Evolutionary conservation across 345 rosid genomes (phyloP).

Genomic region (Erucastrum elatum): DNA sequence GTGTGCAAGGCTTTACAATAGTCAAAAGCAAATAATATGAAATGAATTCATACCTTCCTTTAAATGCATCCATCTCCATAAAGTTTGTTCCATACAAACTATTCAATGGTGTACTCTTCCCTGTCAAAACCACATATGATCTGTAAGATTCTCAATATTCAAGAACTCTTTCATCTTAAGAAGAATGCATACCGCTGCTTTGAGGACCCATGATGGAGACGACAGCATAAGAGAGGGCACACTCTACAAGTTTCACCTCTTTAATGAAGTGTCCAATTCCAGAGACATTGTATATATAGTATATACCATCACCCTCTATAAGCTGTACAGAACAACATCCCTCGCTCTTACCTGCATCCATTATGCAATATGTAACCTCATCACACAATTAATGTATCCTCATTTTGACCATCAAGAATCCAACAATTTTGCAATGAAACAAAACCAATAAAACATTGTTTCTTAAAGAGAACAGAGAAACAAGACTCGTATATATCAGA

Average conservation of each 20-base stretch:
- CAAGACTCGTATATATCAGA: not conserved
- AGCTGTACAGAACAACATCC: slow-evolving; percentile 73
- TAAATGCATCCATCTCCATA: slow-evolving; percentile 96
- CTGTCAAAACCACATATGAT: slow-evolving; percentile 49
- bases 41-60: slow-evolving; percentile 63
- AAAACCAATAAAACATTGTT: not conserved
- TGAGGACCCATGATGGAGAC: slow-evolving; percentile 99
- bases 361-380: not conserved
- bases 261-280: slow-evolving; percentile 68
- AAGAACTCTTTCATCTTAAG: not conserved
- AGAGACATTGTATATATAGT: slow-evolving; percentile 53
- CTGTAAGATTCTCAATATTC: not conserved
- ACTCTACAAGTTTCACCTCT: slow-evolving; percentile 65
- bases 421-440: slow-evolving; percentile 3
- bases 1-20: slow-evolving; percentile 68
- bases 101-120: slow-evolving; percentile 91
- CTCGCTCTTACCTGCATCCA: slow-evolving; percentile 45
- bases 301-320: slow-evolving; percentile 81
- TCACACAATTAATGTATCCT: not conserved
- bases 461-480: slow-evolving; percentile 19
- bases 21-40: not conserved
- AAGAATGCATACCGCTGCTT: slow-evolving; percentile 73
- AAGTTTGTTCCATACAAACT: slow-evolving; percentile 83
- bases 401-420: not conserved
- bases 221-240: slow-evolving; percentile 85